Evolutionary conservation across 1,284 basidiomycete species (phyloP).

Genomic region (Naganishia liquefaciens): DNA sequence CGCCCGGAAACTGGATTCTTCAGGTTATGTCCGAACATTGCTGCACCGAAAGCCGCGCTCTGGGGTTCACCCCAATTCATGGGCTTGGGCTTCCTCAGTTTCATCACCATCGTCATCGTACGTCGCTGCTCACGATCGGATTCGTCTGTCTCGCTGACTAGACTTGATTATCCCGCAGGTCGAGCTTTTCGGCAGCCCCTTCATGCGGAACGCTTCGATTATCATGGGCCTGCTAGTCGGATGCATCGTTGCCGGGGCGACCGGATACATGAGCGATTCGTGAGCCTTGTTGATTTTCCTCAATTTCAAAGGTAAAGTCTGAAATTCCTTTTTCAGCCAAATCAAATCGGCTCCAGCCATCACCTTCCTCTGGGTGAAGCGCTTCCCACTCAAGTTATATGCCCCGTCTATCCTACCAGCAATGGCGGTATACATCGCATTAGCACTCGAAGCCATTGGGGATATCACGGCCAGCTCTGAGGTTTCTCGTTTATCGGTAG

Average conservation of each 20-base stretch:
- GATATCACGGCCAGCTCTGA: constrained; percentile 76
- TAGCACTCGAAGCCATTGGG: constrained; percentile 51
- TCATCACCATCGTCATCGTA: constrained; percentile 62
- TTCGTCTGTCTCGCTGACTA: neutral
- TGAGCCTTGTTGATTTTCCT: neutral
- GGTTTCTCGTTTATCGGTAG: constrained; percentile 69
- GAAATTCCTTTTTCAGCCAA: constrained; percentile 46
- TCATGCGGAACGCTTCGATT: constrained; percentile 65
- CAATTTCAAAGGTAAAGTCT: neutral
- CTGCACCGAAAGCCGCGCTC: constrained; percentile 61
- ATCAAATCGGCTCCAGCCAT: constrained; percentile 70
- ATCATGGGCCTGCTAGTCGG: constrained; percentile 60
- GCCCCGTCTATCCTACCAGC: constrained; percentile 79
- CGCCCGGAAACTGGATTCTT: constrained; percentile 67
- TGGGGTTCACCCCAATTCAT: constrained; percentile 82
- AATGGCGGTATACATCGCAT: constrained; percentile 68
- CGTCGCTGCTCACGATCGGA: neutral
- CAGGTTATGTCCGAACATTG: constrained; percentile 67
- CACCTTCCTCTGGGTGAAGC: constrained; percentile 72
- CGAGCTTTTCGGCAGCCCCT: constrained; percentile 57
- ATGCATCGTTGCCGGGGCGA: constrained; percentile 72
- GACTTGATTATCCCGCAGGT: constrained; percentile 11
- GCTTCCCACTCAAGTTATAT: constrained; percentile 76
- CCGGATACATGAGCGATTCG: constrained; percentile 67
- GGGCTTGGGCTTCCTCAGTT: constrained; percentile 80